phyloP scores from a whole-genome alignment of 352 stramenopile genomes.

The Phytophthora hybrid region DNA sequence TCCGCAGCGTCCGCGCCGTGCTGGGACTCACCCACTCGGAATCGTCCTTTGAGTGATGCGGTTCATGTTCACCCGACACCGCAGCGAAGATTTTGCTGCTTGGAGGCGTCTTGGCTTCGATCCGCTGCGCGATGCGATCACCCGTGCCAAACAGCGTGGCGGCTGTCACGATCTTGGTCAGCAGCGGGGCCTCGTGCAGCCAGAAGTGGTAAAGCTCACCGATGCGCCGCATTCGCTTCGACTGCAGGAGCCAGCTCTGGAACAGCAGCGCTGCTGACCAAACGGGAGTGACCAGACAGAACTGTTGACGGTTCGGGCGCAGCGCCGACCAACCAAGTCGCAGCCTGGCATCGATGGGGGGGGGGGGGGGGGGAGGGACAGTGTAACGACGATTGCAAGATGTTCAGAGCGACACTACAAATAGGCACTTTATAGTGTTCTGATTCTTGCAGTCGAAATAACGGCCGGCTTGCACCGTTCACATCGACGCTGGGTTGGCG shows the following conservation, averaged over 20 bases:
- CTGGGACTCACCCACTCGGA: constrained; percentile 19
- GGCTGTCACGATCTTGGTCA: constrained; percentile 66
- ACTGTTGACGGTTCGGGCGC: not conserved
- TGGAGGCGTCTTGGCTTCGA: constrained; percentile 25
- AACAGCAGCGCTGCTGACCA: not conserved
- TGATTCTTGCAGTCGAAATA: too few relatives aligned
- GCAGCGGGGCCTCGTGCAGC: constrained; percentile 54
- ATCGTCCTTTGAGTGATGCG: not conserved
- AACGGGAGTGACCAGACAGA: constrained; percentile 4
- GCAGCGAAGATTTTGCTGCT: constrained; percentile 17
- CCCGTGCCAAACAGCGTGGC: constrained; percentile 56
- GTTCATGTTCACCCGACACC: constrained; percentile 6
- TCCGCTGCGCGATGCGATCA: constrained; percentile 56
- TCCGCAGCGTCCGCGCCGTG: constrained; percentile 59
- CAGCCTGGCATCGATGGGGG: constrained; percentile 3
- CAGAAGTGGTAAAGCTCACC: constrained; percentile 49
- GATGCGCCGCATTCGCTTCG: constrained; percentile 37
- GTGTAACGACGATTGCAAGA: not conserved
- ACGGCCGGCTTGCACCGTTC: too few relatives aligned
- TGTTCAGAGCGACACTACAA: not conserved
- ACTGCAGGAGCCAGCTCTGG: not conserved
- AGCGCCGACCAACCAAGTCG: not conserved
- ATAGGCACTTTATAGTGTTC: too few relatives aligned
- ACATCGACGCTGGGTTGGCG: too few relatives aligned
- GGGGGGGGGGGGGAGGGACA: not conserved